Conservation (phyloP, 352 stramenopile species). For the Thalassiosira mediterranea region DNA sequence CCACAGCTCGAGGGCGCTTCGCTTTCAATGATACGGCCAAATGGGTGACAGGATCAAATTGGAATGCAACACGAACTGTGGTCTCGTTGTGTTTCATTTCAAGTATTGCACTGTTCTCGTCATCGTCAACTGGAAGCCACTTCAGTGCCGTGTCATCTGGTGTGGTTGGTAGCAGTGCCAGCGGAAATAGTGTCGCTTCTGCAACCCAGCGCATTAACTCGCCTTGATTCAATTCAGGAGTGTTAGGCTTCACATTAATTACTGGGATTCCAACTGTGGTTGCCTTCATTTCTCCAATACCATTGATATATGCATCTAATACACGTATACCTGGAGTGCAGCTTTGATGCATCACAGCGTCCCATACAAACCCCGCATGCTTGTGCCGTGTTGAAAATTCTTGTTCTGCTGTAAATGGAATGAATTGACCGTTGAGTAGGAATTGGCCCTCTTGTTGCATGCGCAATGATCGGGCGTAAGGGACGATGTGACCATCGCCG, state of each 20-base stretch:
- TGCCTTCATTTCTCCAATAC: slow-evolving; percentile 29
- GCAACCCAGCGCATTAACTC: slow-evolving; percentile 39
- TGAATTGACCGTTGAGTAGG: slow-evolving; percentile 30
- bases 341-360: slow-evolving; percentile 27
- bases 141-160: slow-evolving; percentile 13
- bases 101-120: slow-evolving; percentile 17
- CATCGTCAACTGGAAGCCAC: slow-evolving; percentile 5
- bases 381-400: slow-evolving; percentile 15
- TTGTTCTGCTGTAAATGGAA: slow-evolving; percentile 35
- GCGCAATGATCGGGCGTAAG: slow-evolving; percentile 9
- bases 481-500: slow-evolving; percentile 4
- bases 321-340: no score
- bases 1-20: slow-evolving; percentile 13
- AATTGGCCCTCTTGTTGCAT: slow-evolving; percentile 38
- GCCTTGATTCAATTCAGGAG: slow-evolving; percentile 34
- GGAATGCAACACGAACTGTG: slow-evolving; percentile 20
- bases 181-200: slow-evolving; percentile 33
- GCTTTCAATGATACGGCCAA: slow-evolving; percentile 14
- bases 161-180: slow-evolving; percentile 18
- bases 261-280: slow-evolving; percentile 18
- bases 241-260: slow-evolving; percentile 20
- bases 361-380: slow-evolving; percentile 48
- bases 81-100: slow-evolving; percentile 20
- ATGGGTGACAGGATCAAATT: slow-evolving; percentile 22
- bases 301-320: slow-evolving; percentile 39